These are phyloP conservation scores for Stentor coeruleus DNA, from an alignment of 73 alveolate species.

Conservation along the genomic window DNA sequence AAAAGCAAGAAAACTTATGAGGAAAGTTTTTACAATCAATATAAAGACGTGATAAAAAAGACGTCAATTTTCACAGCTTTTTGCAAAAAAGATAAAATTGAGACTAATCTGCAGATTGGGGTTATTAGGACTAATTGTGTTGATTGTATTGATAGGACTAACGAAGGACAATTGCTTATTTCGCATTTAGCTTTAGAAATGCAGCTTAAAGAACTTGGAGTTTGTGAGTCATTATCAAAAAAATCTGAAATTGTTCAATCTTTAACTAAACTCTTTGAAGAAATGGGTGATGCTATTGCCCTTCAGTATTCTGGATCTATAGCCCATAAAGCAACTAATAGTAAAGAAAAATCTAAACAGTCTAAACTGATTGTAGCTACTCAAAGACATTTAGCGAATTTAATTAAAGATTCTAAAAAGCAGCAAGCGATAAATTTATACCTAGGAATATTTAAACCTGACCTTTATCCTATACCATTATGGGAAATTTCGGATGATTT, in stretches of 20 bases:
- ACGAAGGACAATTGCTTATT: slow-evolving; percentile 75
- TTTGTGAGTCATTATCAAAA: slow-evolving; percentile 23
- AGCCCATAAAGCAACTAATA: slow-evolving; percentile 73
- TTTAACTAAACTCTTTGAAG: slow-evolving; percentile 52
- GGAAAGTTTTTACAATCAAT: slow-evolving; percentile 24
- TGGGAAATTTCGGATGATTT: slow-evolving; percentile 46
- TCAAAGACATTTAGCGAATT: slow-evolving; percentile 76
- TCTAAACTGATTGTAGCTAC: slow-evolving; percentile 68
- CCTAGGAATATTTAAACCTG: slow-evolving; percentile 67
- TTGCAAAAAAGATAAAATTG: neutral
- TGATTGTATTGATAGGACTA: slow-evolving; percentile 96
- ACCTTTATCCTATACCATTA: slow-evolving; percentile 23
- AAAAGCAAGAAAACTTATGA: slow-evolving; percentile 24
- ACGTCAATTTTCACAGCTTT: neutral
- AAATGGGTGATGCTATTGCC: slow-evolving; percentile 80
- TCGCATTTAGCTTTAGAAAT: slow-evolving; percentile 60
- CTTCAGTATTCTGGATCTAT: slow-evolving; percentile 75
- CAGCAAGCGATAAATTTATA: slow-evolving; percentile 67
- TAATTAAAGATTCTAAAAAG: slow-evolving; percentile 62
- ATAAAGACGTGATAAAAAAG: slow-evolving; percentile 20
- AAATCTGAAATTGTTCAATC: slow-evolving; percentile 28
- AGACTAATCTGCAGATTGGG: slow-evolving; percentile 72
- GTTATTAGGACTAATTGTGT: slow-evolving; percentile 94
- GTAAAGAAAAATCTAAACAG: slow-evolving; percentile 55
- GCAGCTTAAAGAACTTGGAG: slow-evolving; percentile 47